phyloP scores from a whole-genome alignment of 305 asterid genomes.

The Plantago lanceolata region DNA sequence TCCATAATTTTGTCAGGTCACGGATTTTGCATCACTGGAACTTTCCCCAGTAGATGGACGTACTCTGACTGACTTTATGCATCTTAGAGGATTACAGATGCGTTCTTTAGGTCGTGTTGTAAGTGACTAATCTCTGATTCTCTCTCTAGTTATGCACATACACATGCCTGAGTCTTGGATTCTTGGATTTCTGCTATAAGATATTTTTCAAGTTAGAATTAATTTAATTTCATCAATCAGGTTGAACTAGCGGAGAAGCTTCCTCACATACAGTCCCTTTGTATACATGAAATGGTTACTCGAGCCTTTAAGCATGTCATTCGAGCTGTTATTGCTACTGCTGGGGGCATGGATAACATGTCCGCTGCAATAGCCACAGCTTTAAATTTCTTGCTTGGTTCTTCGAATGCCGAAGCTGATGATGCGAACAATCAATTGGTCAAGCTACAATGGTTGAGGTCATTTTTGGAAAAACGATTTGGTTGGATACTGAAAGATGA shows the following conservation, averaged over 20 bases:
- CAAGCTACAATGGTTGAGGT: conserved; percentile 66
- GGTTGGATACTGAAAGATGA: conserved; percentile 83
- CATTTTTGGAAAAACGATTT: conserved; percentile 64
- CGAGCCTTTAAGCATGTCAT: conserved; percentile 95
- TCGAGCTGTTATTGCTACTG: conserved; percentile 92
- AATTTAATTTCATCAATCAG: conserved; percentile 47
- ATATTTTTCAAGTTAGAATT: conserved; percentile 16
- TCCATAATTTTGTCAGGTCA: conserved; percentile 49
- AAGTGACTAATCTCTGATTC: conserved; percentile 32
- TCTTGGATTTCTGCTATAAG: background rate
- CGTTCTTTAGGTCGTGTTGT: conserved; percentile 96
- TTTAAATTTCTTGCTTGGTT: conserved; percentile 85
- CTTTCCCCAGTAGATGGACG: conserved; percentile 99
- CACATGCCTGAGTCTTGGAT: conserved; percentile 2
- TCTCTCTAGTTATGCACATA: conserved; percentile 12
- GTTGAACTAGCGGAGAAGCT: conserved; percentile 95
- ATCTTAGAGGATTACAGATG: conserved; percentile 93
- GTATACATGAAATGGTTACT: conserved; percentile 98
- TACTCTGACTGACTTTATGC: conserved; percentile 97
- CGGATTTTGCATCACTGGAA: conserved; percentile 98
- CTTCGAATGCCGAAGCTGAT: conserved; percentile 39
- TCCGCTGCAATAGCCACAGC: conserved; percentile 72
- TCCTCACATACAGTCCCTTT: conserved; percentile 96
- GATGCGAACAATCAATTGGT: conserved; percentile 44
- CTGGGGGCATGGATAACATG: conserved; percentile 52